Evolutionary conservation across 2,329 filamentous ascomycete species (phyloP).

Genomic region (Penicillium nordicum): DNA sequence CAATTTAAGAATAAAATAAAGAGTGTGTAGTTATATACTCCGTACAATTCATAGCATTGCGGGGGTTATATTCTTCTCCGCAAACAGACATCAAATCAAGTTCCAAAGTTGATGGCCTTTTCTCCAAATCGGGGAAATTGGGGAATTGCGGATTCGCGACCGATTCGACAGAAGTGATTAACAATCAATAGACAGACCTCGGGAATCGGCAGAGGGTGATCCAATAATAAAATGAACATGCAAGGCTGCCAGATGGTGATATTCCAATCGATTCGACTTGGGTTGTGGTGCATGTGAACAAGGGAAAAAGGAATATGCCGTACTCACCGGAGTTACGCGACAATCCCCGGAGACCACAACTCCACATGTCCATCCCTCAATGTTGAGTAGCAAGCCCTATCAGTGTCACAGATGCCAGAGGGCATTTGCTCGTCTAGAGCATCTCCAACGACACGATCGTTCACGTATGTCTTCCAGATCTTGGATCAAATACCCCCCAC

Average conservation of each 20-base stretch:
- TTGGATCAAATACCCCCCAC: not conserved
- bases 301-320: not conserved
- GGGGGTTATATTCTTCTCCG: not conserved
- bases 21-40: too few relatives aligned
- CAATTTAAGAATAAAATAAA: not conserved
- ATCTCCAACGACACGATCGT: conserved; percentile 37
- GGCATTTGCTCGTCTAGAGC: conserved; percentile 33
- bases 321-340: not conserved
- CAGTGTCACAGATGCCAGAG: conserved; percentile 32
- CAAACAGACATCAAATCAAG: not conserved
- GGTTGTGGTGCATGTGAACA: not conserved
- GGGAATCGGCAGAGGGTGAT: not conserved
- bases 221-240: not conserved
- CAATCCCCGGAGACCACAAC: not conserved
- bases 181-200: not conserved
- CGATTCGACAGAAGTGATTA: not conserved
- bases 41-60: not conserved
- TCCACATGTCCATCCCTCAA: not conserved
- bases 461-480: conserved; percentile 25
- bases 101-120: too few relatives aligned
- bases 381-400: conserved; percentile 23
- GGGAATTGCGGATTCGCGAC: not conserved
- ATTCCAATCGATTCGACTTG: not conserved
- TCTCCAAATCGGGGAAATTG: not conserved
- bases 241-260: not conserved